Base-by-base conservation (phyloP, 495 filamentous ascomycete genomes). In the Annulohypoxylon bovei region DNA sequence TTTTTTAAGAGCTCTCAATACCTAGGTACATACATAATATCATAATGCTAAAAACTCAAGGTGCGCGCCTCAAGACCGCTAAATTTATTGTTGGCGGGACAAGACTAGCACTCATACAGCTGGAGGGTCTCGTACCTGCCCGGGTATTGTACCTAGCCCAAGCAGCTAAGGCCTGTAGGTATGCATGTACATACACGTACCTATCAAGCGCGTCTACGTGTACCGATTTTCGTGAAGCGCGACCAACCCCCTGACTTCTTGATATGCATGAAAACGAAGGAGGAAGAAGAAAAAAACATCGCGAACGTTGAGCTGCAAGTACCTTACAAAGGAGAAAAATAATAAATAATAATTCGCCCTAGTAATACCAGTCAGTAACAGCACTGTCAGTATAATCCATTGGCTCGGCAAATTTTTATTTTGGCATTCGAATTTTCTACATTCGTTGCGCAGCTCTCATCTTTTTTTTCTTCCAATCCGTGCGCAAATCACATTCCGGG, bases 341-440 rank as follows among this genome's bases (percentile, higher is more conserved):
- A 56, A 56, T 37, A 56, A 56, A 39, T 70, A 65, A 70, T 65
- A 54, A 55, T 61, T 33, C 55, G 27, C 32, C 47, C 22, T 65
- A 61, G 49, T 49, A 65, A 62, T 50, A 50, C 27, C 50, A 18
- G 39, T 42, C 39, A 20, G 16, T 42, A 42, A 42, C 16, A 42
- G 39, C n/a, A n/a, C n/a, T n/a, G n/a, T 42, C 39, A 42, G 62
- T 65, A 70, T 70, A 70, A 70, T 65, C 68, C 68, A 70, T 70
- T 70, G 62, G 52, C 46, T 18, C 37, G 61, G 46, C 59, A 65
- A 53, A 28, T 60, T 47, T 33, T 63, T 70, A 64, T 32, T n/a
- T 33, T 69, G 25, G 66, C 52, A 69, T 69, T 55, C 46, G 44
- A 61, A 62, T 27, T 18, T 57, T 44, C 33, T 16, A 20, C 47